A percentile compares a stretch with the other conserved stretches of the same genome.
Conservation (phyloP, 768 basidiomycete species). For the Brasilioporus rufonigricans region DNA sequence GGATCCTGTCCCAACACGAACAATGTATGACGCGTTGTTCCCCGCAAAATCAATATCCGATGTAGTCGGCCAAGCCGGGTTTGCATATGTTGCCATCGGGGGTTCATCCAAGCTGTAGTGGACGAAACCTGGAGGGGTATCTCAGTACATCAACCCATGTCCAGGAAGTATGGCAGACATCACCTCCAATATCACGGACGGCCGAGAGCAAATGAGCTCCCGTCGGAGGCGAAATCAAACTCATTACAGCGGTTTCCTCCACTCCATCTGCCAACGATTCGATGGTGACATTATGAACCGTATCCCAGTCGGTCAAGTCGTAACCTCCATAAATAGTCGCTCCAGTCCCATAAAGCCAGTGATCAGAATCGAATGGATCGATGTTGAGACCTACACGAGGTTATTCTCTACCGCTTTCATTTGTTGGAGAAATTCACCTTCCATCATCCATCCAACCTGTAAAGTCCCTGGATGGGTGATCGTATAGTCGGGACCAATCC, state of each 20-base stretch:
- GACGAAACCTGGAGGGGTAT: slow-evolving; percentile 5
- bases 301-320: slow-evolving; percentile 59
- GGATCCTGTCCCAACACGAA: slow-evolving; percentile 3
- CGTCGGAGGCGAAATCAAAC: slow-evolving; percentile 59
- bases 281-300: slow-evolving; percentile 53
- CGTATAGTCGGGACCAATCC: slow-evolving; percentile 52
- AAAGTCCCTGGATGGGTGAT: slow-evolving; percentile 42
- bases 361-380: slow-evolving; percentile 66
- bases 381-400: slow-evolving; percentile 45
- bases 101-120: slow-evolving; percentile 4
- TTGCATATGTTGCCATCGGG: slow-evolving; percentile 1
- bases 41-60: slow-evolving; percentile 13
- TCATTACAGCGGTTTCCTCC: slow-evolving; percentile 59
- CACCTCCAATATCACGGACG: slow-evolving; percentile 43
- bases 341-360: slow-evolving; percentile 73
- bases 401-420: not conserved
- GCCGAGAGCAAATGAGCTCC: slow-evolving; percentile 57
- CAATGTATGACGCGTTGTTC: slow-evolving; percentile 4
- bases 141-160: not conserved
- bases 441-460: slow-evolving; percentile 75
- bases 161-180: not conserved
- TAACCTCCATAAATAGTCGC: slow-evolving; percentile 60
- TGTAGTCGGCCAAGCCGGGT: slow-evolving; percentile 6
- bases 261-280: slow-evolving; percentile 61
- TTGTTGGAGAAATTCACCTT: slow-evolving; percentile 34